Conservation (phyloP, 2,329 filamentous ascomycete genomes). For the Aspergillus pseudonomiae region DNA sequence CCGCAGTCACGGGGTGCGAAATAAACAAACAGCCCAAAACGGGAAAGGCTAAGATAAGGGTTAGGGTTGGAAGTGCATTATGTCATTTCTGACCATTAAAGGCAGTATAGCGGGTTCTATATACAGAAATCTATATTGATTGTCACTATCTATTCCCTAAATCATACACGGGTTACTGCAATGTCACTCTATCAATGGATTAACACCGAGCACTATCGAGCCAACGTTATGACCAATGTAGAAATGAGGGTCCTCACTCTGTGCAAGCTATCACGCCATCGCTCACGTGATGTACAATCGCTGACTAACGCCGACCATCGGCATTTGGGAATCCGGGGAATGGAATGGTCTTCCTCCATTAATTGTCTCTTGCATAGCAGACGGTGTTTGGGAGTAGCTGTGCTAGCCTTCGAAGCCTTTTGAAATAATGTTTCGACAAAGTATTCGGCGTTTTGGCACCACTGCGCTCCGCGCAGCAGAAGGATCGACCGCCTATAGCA, state of each 20-base stretch:
- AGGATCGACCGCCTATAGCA: constrained; percentile 60
- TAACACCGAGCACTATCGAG: background rate
- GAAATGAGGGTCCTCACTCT: background rate
- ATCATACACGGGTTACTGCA: background rate
- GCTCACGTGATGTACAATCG: constrained; percentile 20
- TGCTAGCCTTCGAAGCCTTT: constrained; percentile 14
- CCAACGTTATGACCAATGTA: background rate
- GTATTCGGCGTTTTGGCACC: constrained; percentile 68
- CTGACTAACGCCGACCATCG: constrained; percentile 31
- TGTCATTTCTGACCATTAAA: background rate
- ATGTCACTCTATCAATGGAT: background rate
- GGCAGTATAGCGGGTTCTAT: background rate
- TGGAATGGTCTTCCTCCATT: background rate
- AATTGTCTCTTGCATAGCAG: constrained; percentile 5
- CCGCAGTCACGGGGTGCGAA: constrained; percentile 26
- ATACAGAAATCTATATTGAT: background rate
- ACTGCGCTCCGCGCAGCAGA: constrained; percentile 61
- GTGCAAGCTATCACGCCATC: constrained; percentile 20
- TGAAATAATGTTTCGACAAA: constrained; percentile 69
- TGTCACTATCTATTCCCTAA: background rate
- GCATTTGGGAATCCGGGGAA: constrained; percentile 14
- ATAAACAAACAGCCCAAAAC: constrained; percentile 46
- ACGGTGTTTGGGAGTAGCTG: constrained; percentile 6
- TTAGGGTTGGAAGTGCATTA: constrained; percentile 19
- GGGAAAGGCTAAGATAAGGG: constrained; percentile 40